These are phyloP conservation scores for Scheffersomyces lignosus DNA, from an alignment of 805 yeast genomes.

Conservation along the genomic window DNA sequence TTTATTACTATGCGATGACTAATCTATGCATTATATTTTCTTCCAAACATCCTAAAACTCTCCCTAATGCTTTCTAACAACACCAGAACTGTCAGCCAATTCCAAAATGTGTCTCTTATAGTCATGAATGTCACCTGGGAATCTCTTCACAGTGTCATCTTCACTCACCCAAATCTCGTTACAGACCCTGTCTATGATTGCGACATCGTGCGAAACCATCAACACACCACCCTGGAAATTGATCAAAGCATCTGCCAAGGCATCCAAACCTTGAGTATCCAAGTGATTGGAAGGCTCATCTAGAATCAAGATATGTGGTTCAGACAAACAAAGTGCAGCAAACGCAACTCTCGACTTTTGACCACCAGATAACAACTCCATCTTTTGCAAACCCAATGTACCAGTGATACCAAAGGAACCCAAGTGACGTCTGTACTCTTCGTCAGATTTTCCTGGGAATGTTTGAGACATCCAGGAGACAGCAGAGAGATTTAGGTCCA, in stretches of 20 bases:
- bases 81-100: constrained; percentile 81
- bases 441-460: constrained; percentile 92
- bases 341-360: constrained; percentile 98
- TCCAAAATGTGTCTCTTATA: constrained; percentile 86
- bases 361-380: constrained; percentile 92
- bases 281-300: constrained; percentile 99
- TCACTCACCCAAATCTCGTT: constrained; percentile 96
- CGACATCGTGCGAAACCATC: constrained; percentile 97
- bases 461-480: constrained; percentile 91
- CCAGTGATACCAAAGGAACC: constrained; percentile 98
- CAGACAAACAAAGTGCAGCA: constrained; percentile 86
- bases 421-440: constrained; percentile 93
- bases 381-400: constrained; percentile 85
- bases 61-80: constrained; percentile 74
- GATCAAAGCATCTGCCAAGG: constrained; percentile 83
- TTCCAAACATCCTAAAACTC: too few species aligned
- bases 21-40: neutral
- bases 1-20: neutral
- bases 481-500: constrained; percentile 84
- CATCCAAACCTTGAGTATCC: constrained; percentile 98
- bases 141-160: constrained; percentile 72
- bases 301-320: constrained; percentile 87
- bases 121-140: constrained; percentile 80
- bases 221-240: constrained; percentile 92
- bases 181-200: constrained; percentile 85